phyloP scores from a whole-genome alignment of 768 basidiomycete genomes.

The Pulveroboletus sp. region DNA sequence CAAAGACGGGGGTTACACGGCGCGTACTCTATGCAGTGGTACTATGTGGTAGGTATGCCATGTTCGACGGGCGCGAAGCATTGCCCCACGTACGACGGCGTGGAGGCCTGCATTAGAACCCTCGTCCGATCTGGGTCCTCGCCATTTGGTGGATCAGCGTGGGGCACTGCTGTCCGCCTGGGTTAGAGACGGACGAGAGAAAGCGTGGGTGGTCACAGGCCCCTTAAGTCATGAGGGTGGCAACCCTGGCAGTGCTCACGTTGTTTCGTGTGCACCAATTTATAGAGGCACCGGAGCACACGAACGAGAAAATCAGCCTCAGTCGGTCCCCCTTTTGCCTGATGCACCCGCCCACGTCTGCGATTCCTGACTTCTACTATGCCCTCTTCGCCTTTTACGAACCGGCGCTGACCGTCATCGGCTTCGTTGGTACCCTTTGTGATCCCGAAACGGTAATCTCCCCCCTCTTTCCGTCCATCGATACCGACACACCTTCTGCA shows the following conservation, averaged over 20 bases:
- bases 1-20: no score
- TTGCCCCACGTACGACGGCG: constrained; percentile 16
- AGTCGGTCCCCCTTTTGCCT: not conserved
- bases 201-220: no score
- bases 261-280: not conserved
- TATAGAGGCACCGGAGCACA: not conserved
- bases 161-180: constrained; percentile 51
- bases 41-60: not conserved
- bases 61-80: constrained; percentile 51
- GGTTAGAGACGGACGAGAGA: constrained; percentile 56
- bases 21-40: no score
- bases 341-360: constrained; percentile 47
- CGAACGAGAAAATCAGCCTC: not conserved
- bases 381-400: constrained; percentile 71
- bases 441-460: constrained; percentile 58
- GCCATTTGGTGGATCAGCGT: constrained; percentile 70
- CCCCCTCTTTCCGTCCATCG: not conserved
- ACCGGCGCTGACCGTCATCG: constrained; percentile 58
- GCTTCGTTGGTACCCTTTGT: constrained; percentile 60
- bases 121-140: constrained; percentile 62
- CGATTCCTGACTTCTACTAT: constrained; percentile 71
- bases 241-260: constrained; percentile 1
- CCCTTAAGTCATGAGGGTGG: no score
- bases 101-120: constrained; percentile 64
- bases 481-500: constrained; percentile 26